Evolutionary conservation across 345 rosid genomes (phyloP), one percentile per base, ranked within the genome.

Genomic region (Limnanthes douglasii): DNA sequence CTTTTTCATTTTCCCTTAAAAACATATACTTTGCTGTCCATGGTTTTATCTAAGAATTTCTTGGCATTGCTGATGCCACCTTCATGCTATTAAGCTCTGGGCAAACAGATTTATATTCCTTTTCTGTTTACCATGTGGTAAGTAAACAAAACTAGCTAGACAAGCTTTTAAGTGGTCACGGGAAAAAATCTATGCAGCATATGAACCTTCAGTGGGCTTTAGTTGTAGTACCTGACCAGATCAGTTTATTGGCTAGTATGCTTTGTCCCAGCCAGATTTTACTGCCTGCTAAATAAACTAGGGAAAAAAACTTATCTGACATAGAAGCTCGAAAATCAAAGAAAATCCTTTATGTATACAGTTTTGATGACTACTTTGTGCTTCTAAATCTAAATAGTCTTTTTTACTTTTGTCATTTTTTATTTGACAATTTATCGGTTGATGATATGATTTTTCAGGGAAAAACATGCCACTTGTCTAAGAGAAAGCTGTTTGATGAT

Each of bases 401-500:
- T 22, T 12, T 22, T 29, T 34, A 20, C 22, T 26, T 18, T 22
- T 15, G 28, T 33, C 24, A 21, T 53, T 25, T 5, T 39, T 15
- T 31, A 6, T 26, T 33, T 23, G 28, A 30, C 39, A 11, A 17
- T 21, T 10, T 27, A 21, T 24, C 24, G 50, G 34, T 33, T 48
- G 20, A 38, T 43, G 37, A 9, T 36, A 4, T 36, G 36, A 45
- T 58, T 26, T 47, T 45, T 48, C 62, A 77, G 88, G 75, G 60
- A 26, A 22, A 41, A 45, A 46, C 38, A 43, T 24, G 50, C 34
- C 11, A 33, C 37, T 13, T 46, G 50, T 61, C 28, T 51, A 60
- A 55, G 37, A 57, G 69, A 46, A 48, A 53, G 8, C 27, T 69
- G 39, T 32, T 57, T 38, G 52, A 43, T 44, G 41, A 21, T 18